These are phyloP conservation scores for Globisporangium radiosum DNA, from an alignment of 352 stramenopile species.

Conservation along the genomic window DNA sequence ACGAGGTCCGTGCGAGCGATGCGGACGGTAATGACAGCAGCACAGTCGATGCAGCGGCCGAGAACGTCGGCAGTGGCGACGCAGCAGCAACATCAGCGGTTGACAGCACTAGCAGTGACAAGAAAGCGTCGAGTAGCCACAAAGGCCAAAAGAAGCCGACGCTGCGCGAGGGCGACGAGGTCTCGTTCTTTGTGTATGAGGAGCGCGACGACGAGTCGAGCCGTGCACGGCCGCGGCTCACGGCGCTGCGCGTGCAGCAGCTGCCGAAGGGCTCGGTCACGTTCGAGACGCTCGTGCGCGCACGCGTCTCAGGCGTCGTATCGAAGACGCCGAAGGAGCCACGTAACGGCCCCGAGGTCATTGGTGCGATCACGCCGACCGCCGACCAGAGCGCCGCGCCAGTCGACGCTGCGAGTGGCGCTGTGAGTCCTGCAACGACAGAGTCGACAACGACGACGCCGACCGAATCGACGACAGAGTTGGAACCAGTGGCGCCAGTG, in stretches of 20 bases:
- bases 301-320: constrained; percentile 54
- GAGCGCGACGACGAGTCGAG: constrained; percentile 43
- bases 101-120: constrained; percentile 4
- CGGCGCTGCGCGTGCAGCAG: constrained; percentile 62
- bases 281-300: constrained; percentile 54
- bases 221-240: constrained; percentile 33
- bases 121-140: constrained; percentile 8
- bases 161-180: constrained; percentile 59
- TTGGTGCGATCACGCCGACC: constrained; percentile 41
- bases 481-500: constrained; percentile 12
- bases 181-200: constrained; percentile 77
- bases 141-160: constrained; percentile 8
- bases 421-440: not conserved
- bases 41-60: not conserved
- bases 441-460: not conserved
- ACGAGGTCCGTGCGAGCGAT: constrained; percentile 40
- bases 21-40: constrained; percentile 1
- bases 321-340: constrained; percentile 61
- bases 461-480: constrained; percentile 1
- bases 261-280: constrained; percentile 44
- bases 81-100: constrained; percentile 10
- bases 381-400: not conserved
- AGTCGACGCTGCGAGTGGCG: constrained; percentile 6
- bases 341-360: constrained; percentile 47
- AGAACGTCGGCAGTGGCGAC: constrained; percentile 10